Percentiles rank a stretch among this genome's conserved stretches.
Conservation (phyloP, 1,139 yeast species). For the Candida albicans region DNA sequence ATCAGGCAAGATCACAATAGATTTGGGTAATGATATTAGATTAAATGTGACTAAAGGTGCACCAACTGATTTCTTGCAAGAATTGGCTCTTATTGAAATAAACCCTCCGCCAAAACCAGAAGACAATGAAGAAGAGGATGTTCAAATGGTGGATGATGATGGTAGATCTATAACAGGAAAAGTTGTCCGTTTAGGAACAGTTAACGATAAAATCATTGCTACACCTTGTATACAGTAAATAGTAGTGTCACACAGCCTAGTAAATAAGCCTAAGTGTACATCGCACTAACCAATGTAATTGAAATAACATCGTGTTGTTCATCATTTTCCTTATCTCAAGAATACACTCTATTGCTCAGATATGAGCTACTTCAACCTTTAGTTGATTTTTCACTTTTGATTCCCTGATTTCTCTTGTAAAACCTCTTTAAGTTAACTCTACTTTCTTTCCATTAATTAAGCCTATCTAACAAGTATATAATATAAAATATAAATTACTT, state of each 20-base stretch:
- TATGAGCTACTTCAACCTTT: too few relatives aligned
- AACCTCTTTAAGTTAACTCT: too few relatives aligned
- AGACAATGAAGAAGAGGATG: conserved; percentile 19
- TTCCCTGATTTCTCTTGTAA: too few relatives aligned
- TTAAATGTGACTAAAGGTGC: conserved; percentile 78
- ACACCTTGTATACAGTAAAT: conserved; percentile 35
- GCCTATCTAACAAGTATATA: too few relatives aligned
- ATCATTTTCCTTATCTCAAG: too few relatives aligned
- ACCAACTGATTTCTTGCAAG: conserved; percentile 70
- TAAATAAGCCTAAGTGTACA: too few relatives aligned
- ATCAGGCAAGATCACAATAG: conserved; percentile 76
- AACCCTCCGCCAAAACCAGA: conserved; percentile 16
- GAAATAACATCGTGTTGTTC: too few relatives aligned
- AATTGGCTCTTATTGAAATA: conserved; percentile 59
- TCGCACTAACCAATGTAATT: too few relatives aligned
- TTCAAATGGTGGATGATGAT: conserved; percentile 36
- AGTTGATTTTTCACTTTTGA: too few relatives aligned
- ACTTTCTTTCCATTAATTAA: too few relatives aligned
- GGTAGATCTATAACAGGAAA: conserved; percentile 39
- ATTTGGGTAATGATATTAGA: conserved; percentile 63
- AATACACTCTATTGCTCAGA: too few relatives aligned
- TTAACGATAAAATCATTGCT: conserved; percentile 56
- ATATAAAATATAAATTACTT: too few relatives aligned
- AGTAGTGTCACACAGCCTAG: background rate
- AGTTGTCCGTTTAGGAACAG: conserved; percentile 60